Conservation (phyloP, 2,329 filamentous ascomycete species). For the Didymella exigua region DNA sequence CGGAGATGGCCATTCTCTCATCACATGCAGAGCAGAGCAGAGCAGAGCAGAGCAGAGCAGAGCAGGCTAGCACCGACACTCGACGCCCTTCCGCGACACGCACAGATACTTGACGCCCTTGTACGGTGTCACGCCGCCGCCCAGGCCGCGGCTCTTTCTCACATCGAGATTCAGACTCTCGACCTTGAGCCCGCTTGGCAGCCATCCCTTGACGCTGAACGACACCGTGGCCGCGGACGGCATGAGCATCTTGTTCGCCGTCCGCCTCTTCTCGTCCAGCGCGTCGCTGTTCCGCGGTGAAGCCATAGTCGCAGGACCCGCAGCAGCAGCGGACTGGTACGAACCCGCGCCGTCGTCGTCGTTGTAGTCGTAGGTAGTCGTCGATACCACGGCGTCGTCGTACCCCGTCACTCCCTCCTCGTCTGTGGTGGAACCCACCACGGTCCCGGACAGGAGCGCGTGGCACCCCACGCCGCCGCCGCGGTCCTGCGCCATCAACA, state of each 20-base stretch:
- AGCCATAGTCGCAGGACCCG: too few species aligned
- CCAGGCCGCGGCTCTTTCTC: slow-evolving; percentile 83
- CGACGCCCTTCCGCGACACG: slow-evolving; percentile 63
- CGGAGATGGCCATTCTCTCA: too few species aligned
- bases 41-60: too few species aligned
- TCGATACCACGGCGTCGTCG: slow-evolving; percentile 46
- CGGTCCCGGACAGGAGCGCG: slow-evolving; percentile 79
- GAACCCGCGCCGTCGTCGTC: slow-evolving; percentile 37
- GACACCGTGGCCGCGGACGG: slow-evolving; percentile 54
- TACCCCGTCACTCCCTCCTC: slow-evolving; percentile 41
- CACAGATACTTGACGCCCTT: slow-evolving; percentile 98
- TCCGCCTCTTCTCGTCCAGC: slow-evolving; percentile 59
- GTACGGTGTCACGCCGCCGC: slow-evolving; percentile 89
- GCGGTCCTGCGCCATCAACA: slow-evolving; percentile 44
- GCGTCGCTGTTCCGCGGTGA: neutral
- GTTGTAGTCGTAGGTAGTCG: slow-evolving; percentile 40
- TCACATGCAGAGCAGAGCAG: too few species aligned
- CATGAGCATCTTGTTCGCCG: slow-evolving; percentile 61
- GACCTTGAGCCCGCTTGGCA: slow-evolving; percentile 68
- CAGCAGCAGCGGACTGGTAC: slow-evolving; percentile 33
- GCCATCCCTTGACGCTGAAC: slow-evolving; percentile 65
- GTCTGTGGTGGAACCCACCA: slow-evolving; percentile 65
- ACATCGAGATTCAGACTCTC: slow-evolving; percentile 67
- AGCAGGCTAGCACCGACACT: slow-evolving; percentile 30
- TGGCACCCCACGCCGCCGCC: slow-evolving; percentile 63